Percentiles rank a stretch among this genome's conserved stretches.
Conservation (phyloP, 768 basidiomycete species). For the Cyclocybe aegerita region DNA sequence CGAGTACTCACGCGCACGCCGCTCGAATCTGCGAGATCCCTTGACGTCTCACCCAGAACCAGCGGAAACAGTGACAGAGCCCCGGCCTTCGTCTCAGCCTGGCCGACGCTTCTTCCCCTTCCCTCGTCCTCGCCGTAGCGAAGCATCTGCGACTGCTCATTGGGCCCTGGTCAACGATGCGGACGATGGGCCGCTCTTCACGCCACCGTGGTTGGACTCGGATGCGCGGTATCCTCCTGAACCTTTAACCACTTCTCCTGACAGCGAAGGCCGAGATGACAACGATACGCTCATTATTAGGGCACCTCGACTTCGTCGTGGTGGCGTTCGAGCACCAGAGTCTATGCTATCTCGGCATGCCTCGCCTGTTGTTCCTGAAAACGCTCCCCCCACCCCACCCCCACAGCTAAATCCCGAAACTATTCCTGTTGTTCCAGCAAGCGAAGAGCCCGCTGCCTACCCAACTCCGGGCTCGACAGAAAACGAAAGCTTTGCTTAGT, state of each 20-base stretch:
- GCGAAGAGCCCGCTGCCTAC: conserved; percentile 38
- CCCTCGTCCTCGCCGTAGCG: conserved; percentile 43
- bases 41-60: conserved; percentile 25
- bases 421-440: conserved; percentile 6
- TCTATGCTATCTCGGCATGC: conserved; percentile 49
- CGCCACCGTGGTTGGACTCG: too few relatives aligned
- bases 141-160: conserved; percentile 21
- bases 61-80: conserved; percentile 26
- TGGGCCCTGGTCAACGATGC: conserved; percentile 14
- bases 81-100: conserved; percentile 16
- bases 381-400: conserved; percentile 6
- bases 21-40: conserved; percentile 46
- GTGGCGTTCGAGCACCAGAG: conserved; percentile 67
- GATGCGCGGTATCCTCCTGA: too few relatives aligned
- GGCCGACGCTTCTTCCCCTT: conserved; percentile 59
- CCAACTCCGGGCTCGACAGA: conserved; percentile 51
- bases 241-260: conserved; percentile 4
- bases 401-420: conserved; percentile 5
- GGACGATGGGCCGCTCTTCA: too few relatives aligned
- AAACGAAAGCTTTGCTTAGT: conserved; percentile 37
- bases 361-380: conserved; percentile 29
- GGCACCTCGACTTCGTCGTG: conserved; percentile 59
- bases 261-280: conserved; percentile 19
- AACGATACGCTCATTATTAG: conserved; percentile 13
- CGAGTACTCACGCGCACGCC: conserved; percentile 68